Conservation (phyloP, 2,329 filamentous ascomycete genomes). For the Sclerotinia glacialis region DNA sequence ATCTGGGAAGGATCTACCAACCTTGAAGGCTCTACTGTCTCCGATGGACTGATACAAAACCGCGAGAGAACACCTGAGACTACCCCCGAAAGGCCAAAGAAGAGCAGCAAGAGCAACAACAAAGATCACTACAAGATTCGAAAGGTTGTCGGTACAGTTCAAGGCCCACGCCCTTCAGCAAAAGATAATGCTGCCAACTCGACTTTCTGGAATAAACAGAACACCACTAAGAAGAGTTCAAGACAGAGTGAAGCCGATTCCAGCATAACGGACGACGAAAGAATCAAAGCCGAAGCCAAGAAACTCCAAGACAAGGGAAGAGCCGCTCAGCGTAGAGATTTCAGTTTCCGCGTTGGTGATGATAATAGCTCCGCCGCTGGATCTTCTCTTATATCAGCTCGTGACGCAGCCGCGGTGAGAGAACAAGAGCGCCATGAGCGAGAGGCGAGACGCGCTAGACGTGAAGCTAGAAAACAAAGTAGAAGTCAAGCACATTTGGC, state of each 20-base stretch:
- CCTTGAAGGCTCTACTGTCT: conserved; percentile 43
- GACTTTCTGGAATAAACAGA: conserved; percentile 27
- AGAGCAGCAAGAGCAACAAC: conserved; percentile 33
- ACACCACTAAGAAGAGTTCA: conserved; percentile 22
- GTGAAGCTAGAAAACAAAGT: conserved; percentile 30
- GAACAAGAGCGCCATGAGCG: conserved; percentile 24
- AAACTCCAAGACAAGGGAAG: conserved; percentile 55
- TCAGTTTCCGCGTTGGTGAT: conserved; percentile 38
- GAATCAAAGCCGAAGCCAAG: conserved; percentile 55
- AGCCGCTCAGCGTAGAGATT: conserved; percentile 39
- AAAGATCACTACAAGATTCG: conserved; percentile 35
- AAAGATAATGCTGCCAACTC: conserved; percentile 8
- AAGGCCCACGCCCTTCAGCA: conserved; percentile 18
- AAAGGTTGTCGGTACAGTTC: conserved; percentile 32
- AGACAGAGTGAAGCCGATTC: conserved; percentile 16
- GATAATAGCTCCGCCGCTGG: conserved; percentile 31
- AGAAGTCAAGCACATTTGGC: conserved; percentile 25
- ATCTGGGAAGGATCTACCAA: conserved; percentile 72
- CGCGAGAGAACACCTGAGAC: conserved; percentile 55
- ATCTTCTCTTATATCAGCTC: conserved; percentile 11
- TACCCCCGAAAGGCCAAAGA: conserved; percentile 45
- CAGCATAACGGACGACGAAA: conserved; percentile 41
- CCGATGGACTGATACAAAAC: conserved; percentile 58
- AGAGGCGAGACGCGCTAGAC: conserved; percentile 23
- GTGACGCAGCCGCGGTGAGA: conserved; percentile 23